Percentiles rank a stretch among this genome's conserved stretches.
phyloP scores from a whole-genome alignment of 83 land plant genomes.

The Isoetes engelmannii region DNA sequence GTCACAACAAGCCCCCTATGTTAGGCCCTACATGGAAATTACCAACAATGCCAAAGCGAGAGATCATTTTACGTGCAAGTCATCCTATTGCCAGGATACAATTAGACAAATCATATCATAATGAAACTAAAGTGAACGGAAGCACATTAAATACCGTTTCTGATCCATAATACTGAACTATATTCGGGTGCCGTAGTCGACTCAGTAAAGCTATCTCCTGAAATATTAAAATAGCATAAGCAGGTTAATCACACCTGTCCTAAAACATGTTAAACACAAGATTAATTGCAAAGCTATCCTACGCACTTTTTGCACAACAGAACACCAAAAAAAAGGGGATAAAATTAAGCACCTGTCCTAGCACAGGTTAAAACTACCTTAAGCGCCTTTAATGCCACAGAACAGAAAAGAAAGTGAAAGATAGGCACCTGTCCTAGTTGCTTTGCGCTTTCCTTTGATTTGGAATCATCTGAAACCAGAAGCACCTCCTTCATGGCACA shows the following conservation, averaged over 20 bases:
- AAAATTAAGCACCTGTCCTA: neutral
- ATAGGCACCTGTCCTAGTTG: slow-evolving; percentile 50
- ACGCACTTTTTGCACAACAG: neutral
- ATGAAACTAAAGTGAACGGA: too few species aligned
- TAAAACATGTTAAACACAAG: too few species aligned
- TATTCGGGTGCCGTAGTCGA: slow-evolving; percentile 57
- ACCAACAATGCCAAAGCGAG: too few species aligned
- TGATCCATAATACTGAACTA: slow-evolving; percentile 74
- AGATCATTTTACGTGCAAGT: too few species aligned
- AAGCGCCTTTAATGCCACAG: neutral
- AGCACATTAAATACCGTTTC: slow-evolving; percentile 42
- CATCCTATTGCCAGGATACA: too few species aligned
- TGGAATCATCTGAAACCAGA: slow-evolving; percentile 66
- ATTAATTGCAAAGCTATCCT: too few species aligned
- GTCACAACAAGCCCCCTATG: too few species aligned
- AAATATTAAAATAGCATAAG: neutral
- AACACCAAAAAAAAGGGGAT: neutral
- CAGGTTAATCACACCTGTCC: neutral
- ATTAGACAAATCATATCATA: too few species aligned
- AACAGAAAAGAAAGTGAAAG: neutral
- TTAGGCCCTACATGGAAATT: too few species aligned
- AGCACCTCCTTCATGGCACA: slow-evolving; percentile 89
- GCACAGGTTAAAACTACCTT: neutral
- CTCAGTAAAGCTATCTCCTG: slow-evolving; percentile 70
- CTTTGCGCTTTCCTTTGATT: slow-evolving; percentile 77